Evolutionary conservation across 257 asterid species (phyloP).

Genomic region (Przewalskia tangutica): DNA sequence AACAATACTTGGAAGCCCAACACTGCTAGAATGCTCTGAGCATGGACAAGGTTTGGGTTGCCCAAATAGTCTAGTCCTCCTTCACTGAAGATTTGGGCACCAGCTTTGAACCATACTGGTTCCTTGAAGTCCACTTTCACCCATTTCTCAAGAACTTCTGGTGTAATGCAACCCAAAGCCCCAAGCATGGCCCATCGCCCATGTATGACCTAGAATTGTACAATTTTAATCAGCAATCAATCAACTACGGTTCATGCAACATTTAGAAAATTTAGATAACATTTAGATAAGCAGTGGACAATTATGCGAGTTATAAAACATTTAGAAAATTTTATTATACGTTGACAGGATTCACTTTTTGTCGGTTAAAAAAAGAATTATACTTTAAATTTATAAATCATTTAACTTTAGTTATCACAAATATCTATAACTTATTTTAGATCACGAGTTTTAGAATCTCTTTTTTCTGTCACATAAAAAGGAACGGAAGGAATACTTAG

Average conservation of each 20-base stretch:
- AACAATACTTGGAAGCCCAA: conserved; percentile 75
- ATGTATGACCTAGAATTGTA: conserved; percentile 45
- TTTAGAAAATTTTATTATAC: no score
- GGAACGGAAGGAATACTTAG: no score
- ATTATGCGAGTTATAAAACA: no score
- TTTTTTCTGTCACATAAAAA: no score
- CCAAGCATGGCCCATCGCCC: conserved; percentile 85
- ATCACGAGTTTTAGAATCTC: no score
- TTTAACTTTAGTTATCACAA: not conserved
- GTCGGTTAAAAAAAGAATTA: no score
- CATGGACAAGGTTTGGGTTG: conserved; percentile 70
- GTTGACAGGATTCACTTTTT: no score
- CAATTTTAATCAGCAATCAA: not conserved
- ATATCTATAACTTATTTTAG: not conserved
- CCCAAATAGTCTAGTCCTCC: conserved; percentile 78
- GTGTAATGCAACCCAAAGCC: conserved; percentile 71
- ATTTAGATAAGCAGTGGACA: no score
- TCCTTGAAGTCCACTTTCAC: conserved; percentile 54
- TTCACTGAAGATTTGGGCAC: conserved; percentile 62
- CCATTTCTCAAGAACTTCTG: conserved; percentile 58
- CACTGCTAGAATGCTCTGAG: conserved; percentile 74
- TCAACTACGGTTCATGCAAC: not conserved
- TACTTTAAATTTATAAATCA: no score
- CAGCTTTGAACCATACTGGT: conserved; percentile 86
- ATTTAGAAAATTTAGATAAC: no score